Percentiles rank a stretch among this genome's conserved stretches.
Conservation (phyloP, 163 green algal species). For the Scenedesmus sp. region DNA sequence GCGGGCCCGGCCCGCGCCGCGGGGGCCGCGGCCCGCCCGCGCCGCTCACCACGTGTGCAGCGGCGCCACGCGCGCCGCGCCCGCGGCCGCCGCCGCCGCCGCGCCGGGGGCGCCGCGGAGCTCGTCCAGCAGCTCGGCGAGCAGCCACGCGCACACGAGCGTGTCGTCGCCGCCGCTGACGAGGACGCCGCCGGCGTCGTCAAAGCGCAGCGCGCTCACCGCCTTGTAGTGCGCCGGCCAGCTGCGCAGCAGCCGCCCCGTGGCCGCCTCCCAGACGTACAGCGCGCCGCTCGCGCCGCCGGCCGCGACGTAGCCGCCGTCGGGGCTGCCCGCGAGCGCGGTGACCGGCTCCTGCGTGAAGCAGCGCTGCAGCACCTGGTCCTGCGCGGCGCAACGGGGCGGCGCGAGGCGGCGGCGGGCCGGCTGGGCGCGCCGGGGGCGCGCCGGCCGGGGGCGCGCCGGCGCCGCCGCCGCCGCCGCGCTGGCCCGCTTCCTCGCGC, state of each 20-base stretch:
- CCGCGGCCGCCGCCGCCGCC: conserved; percentile 19
- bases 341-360: conserved; percentile 72
- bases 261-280: conserved; percentile 80
- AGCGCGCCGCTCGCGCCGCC: conserved; percentile 76
- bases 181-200: conserved; percentile 60
- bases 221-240: conserved; percentile 91
- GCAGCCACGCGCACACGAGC: conserved; percentile 72
- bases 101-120: conserved; percentile 14
- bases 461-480: no score
- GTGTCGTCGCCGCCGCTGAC: conserved; percentile 81
- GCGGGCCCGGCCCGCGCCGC: no score
- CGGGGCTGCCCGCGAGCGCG: conserved; percentile 57
- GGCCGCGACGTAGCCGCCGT: conserved; percentile 65
- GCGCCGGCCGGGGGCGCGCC: no score
- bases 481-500: no score
- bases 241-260: conserved; percentile 72
- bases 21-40: no score
- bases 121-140: conserved; percentile 49
- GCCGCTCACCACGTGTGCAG: conserved; percentile 45
- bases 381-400: conserved; percentile 52
- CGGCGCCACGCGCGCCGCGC: conserved; percentile 27
- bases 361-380: conserved; percentile 73
- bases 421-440: neutral
- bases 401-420: no score
- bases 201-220: conserved; percentile 72